Base-by-base conservation (phyloP, 1,139 yeast species). In the Debaryomyces nepalensis region DNA sequence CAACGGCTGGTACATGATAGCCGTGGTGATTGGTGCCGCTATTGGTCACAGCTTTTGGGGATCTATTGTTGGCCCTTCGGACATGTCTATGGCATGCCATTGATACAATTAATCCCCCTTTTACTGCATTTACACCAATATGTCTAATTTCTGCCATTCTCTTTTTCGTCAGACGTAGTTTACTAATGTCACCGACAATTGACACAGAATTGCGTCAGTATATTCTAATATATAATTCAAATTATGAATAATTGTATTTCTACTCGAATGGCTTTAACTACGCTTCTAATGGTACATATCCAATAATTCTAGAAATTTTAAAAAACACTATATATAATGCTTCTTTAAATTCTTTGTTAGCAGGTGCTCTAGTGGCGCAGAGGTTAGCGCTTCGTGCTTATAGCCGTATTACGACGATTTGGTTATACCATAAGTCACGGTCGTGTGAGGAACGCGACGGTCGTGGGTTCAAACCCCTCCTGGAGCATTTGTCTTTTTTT, bases 1-100 rank as follows among this genome's bases (percentile, higher is more conserved):
- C 59, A 86, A 87, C 58, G 89, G 93, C 4, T 87, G 90, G 89
- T 75, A 82, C 39, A 86, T 87, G 93, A 42, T 81, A 11, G 82
- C 91, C 2, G 86, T 85, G 20, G 82, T 79, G 0, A 50, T 75
- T 3, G 95, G 95, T 1, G 93, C 93, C 1, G 73, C 71, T 12
- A 31, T 81, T 19, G 95, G 95, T 1, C 75, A 82, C 53, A 80
- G 74, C 53, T 33, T 79, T 10, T 87, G 90, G 86, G 82, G 77
- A 47, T 43, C 62, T 50, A 36, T 51, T 1, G 37, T 37, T 10
- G 49, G 44, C 39, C 24, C 44, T 4, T 46, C 55, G 4, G 59
- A 64, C 4, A 42, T 54, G 10, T 57, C 69, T 4, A 57, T 80
- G 69, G 71, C 81, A 4, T 80, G 85, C 48, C 85, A 80, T 53